These are phyloP conservation scores for Cyclostephanos tholiformis DNA, from an alignment of 108 stramenopile species.

Conservation along the genomic window DNA sequence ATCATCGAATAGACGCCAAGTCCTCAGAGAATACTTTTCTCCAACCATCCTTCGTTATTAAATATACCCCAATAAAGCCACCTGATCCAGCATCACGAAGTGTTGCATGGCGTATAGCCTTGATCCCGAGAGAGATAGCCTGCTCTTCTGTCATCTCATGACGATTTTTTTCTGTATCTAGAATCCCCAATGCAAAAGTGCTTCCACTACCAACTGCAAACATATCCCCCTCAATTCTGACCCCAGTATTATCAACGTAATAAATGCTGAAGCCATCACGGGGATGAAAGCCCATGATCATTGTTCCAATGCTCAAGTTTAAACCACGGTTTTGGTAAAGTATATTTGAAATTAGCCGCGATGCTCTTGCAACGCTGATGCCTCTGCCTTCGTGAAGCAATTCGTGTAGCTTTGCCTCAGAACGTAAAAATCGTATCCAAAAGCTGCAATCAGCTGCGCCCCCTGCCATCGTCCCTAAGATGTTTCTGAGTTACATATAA, in stretches of 20 bases:
- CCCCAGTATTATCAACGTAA: slow-evolving; percentile 84
- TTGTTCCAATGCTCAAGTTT: slow-evolving; percentile 82
- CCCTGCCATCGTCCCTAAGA: slow-evolving; percentile 91
- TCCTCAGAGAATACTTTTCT: slow-evolving; percentile 82
- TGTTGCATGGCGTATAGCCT: slow-evolving; percentile 89
- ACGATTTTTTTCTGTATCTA: slow-evolving; percentile 66
- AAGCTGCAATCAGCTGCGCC: slow-evolving; percentile 87
- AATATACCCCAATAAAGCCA: slow-evolving; percentile 86
- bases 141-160: slow-evolving; percentile 75
- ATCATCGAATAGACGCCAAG: slow-evolving; percentile 55
- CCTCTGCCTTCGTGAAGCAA: slow-evolving; percentile 54
- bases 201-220: slow-evolving; percentile 87
- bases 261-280: slow-evolving; percentile 73
- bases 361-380: slow-evolving; percentile 79
- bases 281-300: slow-evolving; percentile 81
- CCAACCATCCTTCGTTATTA: slow-evolving; percentile 80
- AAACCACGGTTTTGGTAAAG: slow-evolving; percentile 63
- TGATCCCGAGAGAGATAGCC: slow-evolving; percentile 82
- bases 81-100: slow-evolving; percentile 86
- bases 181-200: slow-evolving; percentile 87
- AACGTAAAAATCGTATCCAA: slow-evolving; percentile 79
- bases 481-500: slow-evolving; percentile 33
- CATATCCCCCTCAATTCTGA: slow-evolving; percentile 79
- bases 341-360: slow-evolving; percentile 65
- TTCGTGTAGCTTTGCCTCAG: slow-evolving; percentile 72